Evolutionary conservation across 176 grass and related monocot genomes (phyloP).

Genomic region (Puccinellia tenuiflora): DNA sequence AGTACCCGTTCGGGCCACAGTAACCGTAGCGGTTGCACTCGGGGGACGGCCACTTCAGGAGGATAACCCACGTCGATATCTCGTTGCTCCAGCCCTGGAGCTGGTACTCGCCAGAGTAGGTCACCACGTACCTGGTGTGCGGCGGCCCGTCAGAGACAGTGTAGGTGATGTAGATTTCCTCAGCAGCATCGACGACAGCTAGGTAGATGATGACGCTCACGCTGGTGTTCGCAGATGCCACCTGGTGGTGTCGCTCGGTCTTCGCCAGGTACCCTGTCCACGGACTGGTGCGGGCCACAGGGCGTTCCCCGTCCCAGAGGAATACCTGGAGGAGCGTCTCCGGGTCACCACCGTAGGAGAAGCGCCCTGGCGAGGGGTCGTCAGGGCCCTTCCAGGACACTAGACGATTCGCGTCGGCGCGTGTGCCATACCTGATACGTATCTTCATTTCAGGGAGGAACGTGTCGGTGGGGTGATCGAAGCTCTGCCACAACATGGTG

Average conservation of each 20-base stretch:
- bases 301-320: not conserved
- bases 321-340: not conserved
- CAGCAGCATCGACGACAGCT: not conserved
- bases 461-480: constrained; percentile 1
- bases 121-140: not conserved
- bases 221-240: not conserved
- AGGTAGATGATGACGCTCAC: not conserved
- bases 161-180: not conserved
- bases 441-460: constrained; percentile 15
- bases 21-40: constrained; percentile 9
- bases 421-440: not conserved
- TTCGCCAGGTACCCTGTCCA: constrained; percentile 24
- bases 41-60: not conserved
- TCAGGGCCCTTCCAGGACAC: constrained; percentile 20
- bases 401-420: not conserved
- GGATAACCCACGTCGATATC: not conserved
- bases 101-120: not conserved
- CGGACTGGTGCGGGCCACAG: not conserved
- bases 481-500: constrained; percentile 25
- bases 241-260: not conserved
- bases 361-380: constrained; percentile 25
- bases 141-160: not conserved
- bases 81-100: constrained; percentile 4
- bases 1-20: constrained; percentile 41
- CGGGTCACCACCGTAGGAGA: not conserved